Base-by-base conservation (phyloP, 2,329 filamentous ascomycete genomes). In the Ceratocystis ficicola region DNA sequence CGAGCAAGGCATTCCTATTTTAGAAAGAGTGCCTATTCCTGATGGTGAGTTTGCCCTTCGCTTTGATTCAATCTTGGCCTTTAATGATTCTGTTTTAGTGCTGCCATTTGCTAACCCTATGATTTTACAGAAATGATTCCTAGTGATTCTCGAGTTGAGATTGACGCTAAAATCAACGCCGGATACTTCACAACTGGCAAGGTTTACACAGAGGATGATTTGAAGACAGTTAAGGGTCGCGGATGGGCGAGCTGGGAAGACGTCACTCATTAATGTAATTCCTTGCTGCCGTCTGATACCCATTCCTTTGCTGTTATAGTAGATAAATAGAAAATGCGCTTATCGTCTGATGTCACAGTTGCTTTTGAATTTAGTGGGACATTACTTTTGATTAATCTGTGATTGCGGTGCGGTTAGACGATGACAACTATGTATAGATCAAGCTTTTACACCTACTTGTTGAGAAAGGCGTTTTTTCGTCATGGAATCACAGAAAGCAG, bases 81-180 rank as follows among this genome's bases (percentile, higher is more conserved):
- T 6, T 32, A 1, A 32, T 6, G 30, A 7, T 7, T 32, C 5
- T 32, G 15, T 15, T 12, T 15, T 15, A 12, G 10, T 12, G 36
- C 3, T 2, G 36, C 36, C 3, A 15, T 4, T 41, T 41, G 36
- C 36, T 41, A 41, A 41, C 36, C 36, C 36, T 15, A 12, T 10
- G 36, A 41, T n/a, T 32, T 10, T n/a, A 22, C 46, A 70, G 88
- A 94, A 41, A 86, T 94, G 83, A 96, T 97, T 71, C 94, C 94
- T 12, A 89, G 87, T 69, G 94, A 97, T 76, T 95, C 91, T 64
- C 82, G 93, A 70, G 94, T 97, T n/a, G 94, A 99, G 76, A 99
- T 97, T 73, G 94, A 97, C 76, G 94, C 94, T 67, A 97, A 97
- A 80, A 96, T 97, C 73, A 94, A 93, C 71, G 91, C 93, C 68